Conservation (phyloP, 2,329 filamentous ascomycete genomes). For the Paramyrothecium roridum region DNA sequence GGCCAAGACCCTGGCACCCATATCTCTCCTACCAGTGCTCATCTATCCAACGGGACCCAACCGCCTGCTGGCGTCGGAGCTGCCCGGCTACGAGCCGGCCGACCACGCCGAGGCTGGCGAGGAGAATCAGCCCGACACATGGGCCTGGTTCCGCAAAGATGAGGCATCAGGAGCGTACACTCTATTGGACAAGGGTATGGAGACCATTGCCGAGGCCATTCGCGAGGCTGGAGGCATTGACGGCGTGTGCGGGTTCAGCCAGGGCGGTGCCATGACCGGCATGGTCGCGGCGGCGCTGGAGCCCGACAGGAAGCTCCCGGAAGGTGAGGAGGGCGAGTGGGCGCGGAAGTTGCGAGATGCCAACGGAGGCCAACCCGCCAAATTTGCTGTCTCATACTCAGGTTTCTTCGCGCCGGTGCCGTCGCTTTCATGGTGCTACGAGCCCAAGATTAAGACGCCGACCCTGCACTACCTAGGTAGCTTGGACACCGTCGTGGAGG, state of each 20-base stretch:
- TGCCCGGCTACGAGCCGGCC: slow-evolving; percentile 62
- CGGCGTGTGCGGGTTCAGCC: slow-evolving; percentile 78
- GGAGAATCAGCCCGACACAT: slow-evolving; percentile 61
- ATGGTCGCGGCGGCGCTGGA: slow-evolving; percentile 75
- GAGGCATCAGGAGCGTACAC: slow-evolving; percentile 62
- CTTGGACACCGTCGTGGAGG: slow-evolving; percentile 85
- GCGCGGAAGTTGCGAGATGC: slow-evolving; percentile 42
- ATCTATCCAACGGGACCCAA: slow-evolving; percentile 69
- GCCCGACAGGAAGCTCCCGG: slow-evolving; percentile 20
- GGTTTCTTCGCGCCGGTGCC: slow-evolving; percentile 68
- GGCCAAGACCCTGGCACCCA: slow-evolving; percentile 65
- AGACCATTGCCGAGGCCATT: slow-evolving; percentile 58
- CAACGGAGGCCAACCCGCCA: slow-evolving; percentile 47
- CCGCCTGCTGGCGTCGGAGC: slow-evolving; percentile 60
- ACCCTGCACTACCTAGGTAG: slow-evolving; percentile 79
- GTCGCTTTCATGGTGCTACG: slow-evolving; percentile 62
- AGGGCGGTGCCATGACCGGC: slow-evolving; percentile 70
- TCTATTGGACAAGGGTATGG: slow-evolving; percentile 67
- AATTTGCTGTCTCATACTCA: slow-evolving; percentile 74
- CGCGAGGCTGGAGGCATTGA: slow-evolving; percentile 66
- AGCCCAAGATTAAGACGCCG: slow-evolving; percentile 72
- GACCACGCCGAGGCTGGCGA: slow-evolving; percentile 34
- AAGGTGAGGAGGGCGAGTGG: slow-evolving; percentile 35
- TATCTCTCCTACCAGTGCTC: slow-evolving; percentile 51
- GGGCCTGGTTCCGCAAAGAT: slow-evolving; percentile 78